phyloP scores from a whole-genome alignment of 345 rosid species.

The Brassica napus region DNA sequence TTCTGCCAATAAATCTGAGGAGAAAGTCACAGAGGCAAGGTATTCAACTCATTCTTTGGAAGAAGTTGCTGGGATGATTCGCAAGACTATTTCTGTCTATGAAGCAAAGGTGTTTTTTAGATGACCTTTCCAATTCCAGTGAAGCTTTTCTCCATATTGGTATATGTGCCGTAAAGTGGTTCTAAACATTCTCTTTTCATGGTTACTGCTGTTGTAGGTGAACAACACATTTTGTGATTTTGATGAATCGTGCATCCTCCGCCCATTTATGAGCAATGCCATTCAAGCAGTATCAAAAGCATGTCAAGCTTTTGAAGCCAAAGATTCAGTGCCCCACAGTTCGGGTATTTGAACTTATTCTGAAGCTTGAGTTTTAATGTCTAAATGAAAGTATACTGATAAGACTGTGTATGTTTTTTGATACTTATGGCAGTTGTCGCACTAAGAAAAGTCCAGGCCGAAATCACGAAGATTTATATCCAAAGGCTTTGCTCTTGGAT shows the following conservation, averaged over 20 bases:
- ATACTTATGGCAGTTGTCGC: slow-evolving; percentile 58
- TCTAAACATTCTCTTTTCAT: slow-evolving; percentile 14
- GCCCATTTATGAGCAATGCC: slow-evolving; percentile 77
- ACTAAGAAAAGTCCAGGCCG: slow-evolving; percentile 70
- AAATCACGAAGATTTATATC: slow-evolving; percentile 77
- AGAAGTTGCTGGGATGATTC: slow-evolving; percentile 92
- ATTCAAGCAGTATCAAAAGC: slow-evolving; percentile 84
- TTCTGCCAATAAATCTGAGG: slow-evolving; percentile 70
- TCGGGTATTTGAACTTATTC: slow-evolving; percentile 59
- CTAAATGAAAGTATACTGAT: slow-evolving; percentile 32
- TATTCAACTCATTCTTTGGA: slow-evolving; percentile 89
- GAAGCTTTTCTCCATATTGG: slow-evolving; percentile 15
- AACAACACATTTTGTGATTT: slow-evolving; percentile 73
- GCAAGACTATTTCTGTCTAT: slow-evolving; percentile 73
- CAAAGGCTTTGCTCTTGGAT: slow-evolving; percentile 95
- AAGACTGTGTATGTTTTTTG: slow-evolving; percentile 30
- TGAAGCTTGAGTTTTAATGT: slow-evolving; percentile 31
- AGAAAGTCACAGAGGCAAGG: slow-evolving; percentile 76
- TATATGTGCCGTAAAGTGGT: slow-evolving; percentile 1
- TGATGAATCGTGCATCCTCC: slow-evolving; percentile 80
- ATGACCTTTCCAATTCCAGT: background rate
- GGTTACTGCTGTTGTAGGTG: slow-evolving; percentile 56
- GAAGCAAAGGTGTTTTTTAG: slow-evolving; percentile 70
- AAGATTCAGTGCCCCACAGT: slow-evolving; percentile 84
- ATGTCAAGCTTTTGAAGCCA: slow-evolving; percentile 82